A percentile compares a stretch with the other conserved stretches of the same genome.
These are phyloP conservation scores for Chytriomyces sp. DNA, from an alignment of 192 early-diverging fungal genomes.

Conservation along the genomic window DNA sequence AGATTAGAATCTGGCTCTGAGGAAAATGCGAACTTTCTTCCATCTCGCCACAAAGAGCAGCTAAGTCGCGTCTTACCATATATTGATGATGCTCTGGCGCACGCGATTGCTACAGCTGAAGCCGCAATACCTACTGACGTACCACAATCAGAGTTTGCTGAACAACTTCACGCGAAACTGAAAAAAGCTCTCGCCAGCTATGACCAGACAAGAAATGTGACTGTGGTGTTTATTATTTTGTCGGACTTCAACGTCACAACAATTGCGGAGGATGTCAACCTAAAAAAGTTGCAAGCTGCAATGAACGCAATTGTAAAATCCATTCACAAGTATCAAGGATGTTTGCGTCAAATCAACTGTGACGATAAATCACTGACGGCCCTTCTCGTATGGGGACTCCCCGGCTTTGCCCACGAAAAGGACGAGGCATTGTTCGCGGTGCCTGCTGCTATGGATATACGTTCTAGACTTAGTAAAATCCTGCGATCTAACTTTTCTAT, in stretches of 20 bases:
- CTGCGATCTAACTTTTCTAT: conserved; percentile 12
- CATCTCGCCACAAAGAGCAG: background rate
- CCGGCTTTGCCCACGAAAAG: conserved; percentile 30
- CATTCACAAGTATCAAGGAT: conserved; percentile 5
- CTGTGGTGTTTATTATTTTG: conserved; percentile 26
- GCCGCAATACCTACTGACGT: background rate
- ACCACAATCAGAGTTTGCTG: background rate
- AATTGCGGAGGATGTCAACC: background rate
- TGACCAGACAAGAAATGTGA: conserved; percentile 19
- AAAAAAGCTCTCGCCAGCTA: background rate
- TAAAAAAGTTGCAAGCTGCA: background rate
- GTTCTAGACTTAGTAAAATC: background rate
- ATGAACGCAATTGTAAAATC: conserved; percentile 8
- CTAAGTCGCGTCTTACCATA: background rate
- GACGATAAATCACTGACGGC: conserved; percentile 36
- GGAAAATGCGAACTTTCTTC: no score
- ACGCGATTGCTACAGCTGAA: background rate
- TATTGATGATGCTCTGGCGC: background rate
- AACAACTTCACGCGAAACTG: background rate
- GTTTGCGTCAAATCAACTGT: conserved; percentile 29
- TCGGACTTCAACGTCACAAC: background rate
- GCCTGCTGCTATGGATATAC: conserved; percentile 20
- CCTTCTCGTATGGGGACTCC: conserved; percentile 23
- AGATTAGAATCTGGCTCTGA: no score
- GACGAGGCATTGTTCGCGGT: conserved; percentile 10